Base-by-base conservation (phyloP, 352 stramenopile genomes). In the Achlya hypogyna region DNA sequence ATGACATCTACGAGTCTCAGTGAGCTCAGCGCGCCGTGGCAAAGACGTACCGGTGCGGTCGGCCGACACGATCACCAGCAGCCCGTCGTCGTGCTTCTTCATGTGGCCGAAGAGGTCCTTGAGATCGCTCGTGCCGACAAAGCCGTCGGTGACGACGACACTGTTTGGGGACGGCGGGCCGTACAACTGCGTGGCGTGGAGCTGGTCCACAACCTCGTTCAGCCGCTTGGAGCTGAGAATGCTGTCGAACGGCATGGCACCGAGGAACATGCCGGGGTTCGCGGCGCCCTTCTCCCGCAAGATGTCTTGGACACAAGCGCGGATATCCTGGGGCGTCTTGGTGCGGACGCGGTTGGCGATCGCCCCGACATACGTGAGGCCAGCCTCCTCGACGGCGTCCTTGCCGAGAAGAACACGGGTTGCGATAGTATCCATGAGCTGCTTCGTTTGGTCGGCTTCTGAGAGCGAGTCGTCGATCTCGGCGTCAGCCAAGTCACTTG, bases 101-200 rank as follows among this genome's bases (percentile, higher is more conserved):
- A 91, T 73, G 69, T 89, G 81, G 12, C 74, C 72, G 47, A 91
- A 89, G 27, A 91, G 65, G 45, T 91, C 83, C 45, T 89, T 87
- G 5, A 91, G 49, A 3, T 86, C 76, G 53, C 81, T 89, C 2
- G 81, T 87, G 20, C 78, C 81, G 3, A 89, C 79, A 16, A 91
- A 74, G 0, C 75, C 81, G 5, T 81, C 81, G 14, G 81, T 85
- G 1, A 91, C 81, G 12, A 87, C 73, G 20, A 88, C 78, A 58
- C 84, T 78, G 72, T 89, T 89, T n/a, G 83, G 70, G 16, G 79
- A 62, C 32, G 75, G 81, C 14, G 69, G 72, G 5, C 79, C 81
- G 52, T 89, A 89, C 18, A 91, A 69, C 63, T 87, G 78, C 59
- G 52, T 89, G 16, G 81, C 83, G 22, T 75, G 76, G 6, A 91